Base-by-base conservation (phyloP, 192 early-diverging fungal species). In the Coemansia sp. region DNA sequence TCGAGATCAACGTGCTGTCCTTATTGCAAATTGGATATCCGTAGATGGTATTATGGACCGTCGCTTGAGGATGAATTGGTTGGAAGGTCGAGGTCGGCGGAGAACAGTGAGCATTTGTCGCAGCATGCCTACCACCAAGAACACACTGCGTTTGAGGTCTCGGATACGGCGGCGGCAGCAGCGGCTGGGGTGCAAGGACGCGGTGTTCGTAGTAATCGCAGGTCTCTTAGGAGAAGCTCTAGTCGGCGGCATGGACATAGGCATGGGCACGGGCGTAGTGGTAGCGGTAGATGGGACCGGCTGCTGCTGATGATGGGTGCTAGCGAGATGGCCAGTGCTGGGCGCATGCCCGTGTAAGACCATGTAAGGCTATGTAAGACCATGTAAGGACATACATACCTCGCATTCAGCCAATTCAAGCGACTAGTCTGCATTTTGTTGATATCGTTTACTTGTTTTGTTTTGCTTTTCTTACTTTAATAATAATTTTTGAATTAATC, bases 1-100 rank as follows among this genome's bases (percentile, higher is more conserved):
- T 71, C 67, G n/a, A 60, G 68, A 35, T 77, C 74, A 9, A 67
- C 68, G 10, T 61, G 64, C 48, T 77, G 74, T n/a, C 74, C 74
- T 3, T 71, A 77, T 49, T 77, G 74, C 44, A 77, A 77, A 53
- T 43, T 71, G 24, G 74, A 77, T 44, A 68, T 72, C 24, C 47
- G 58, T 54, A 66, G 56, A 47, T 79, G 64, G 68, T 62, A 59
- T 46, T 64, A 75, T 29, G 72, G 72, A 13, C 44, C 72, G n/a
- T 60, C 50, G 5, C 17, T 48, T n/a, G 59, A 55, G 5, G 65
- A 67, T 27, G 45, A 22, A 2, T 24, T 41, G 15, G 30, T 50
- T n/a, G n/a, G n/a, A n/a, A n/a, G n/a, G n/a, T n/a, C n/a, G n/a
- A n/a, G n/a, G n/a, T n/a, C n/a, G n/a, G n/a, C n/a, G n/a, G n/a